phyloP scores from a whole-genome alignment of 345 rosid genomes.

The Salix viminalis region DNA sequence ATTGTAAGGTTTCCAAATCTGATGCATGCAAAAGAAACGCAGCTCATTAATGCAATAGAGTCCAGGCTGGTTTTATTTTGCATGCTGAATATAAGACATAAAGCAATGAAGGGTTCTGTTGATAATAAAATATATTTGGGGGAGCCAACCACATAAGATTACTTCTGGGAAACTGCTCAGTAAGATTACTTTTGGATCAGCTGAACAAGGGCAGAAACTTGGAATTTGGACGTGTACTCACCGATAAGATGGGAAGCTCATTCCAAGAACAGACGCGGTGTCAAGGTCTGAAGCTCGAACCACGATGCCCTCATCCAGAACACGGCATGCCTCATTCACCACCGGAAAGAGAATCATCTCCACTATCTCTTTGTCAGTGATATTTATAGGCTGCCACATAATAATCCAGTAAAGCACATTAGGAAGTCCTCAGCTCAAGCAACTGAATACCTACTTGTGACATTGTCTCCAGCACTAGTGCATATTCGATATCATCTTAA shows the following conservation, averaged over 20 bases:
- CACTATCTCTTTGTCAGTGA: constrained; percentile 71
- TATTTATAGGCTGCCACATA: constrained; percentile 60
- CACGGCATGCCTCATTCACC: constrained; percentile 88
- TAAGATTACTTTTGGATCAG: background rate
- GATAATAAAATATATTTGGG: no score
- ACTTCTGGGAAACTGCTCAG: no score
- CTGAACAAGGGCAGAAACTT: background rate
- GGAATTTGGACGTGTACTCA: constrained; percentile 22
- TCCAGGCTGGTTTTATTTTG: no score
- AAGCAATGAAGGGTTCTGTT: no score
- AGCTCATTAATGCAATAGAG: no score
- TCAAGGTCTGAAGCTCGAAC: constrained; percentile 87
- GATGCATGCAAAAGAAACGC: no score
- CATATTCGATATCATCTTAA: background rate
- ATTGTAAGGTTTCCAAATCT: no score
- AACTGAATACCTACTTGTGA: no score
- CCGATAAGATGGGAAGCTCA: constrained; percentile 98
- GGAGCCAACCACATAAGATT: no score
- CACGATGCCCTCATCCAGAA: constrained; percentile 78
- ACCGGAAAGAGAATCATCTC: constrained; percentile 93
- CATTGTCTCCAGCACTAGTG: background rate
- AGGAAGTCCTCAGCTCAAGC: constrained; percentile 3
- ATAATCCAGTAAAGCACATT: constrained; percentile 13
- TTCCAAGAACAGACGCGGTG: constrained; percentile 86
- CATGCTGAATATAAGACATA: no score